Percentiles rank a stretch among this genome's conserved stretches.
Conservation (phyloP, 2,329 filamentous ascomycete genomes). For the Pyrenochaeta sp. region DNA sequence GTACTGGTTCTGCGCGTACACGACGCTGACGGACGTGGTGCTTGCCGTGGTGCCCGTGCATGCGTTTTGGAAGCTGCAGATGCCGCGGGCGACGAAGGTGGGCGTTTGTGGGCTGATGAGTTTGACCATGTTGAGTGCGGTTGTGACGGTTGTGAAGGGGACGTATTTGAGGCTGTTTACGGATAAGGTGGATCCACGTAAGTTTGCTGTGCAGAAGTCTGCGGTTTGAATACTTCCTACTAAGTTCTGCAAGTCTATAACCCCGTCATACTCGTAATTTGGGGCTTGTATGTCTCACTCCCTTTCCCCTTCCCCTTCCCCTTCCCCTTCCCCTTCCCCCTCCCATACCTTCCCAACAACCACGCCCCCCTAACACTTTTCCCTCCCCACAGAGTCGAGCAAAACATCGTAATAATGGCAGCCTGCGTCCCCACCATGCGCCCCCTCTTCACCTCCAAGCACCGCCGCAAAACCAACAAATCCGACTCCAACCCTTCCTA, state of each 20-base stretch:
- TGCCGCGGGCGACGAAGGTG: conserved; percentile 13
- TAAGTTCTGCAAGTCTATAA: conserved; percentile 5
- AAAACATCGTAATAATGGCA: conserved; percentile 18
- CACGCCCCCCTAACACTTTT: no score
- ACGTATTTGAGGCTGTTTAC: conserved; percentile 11
- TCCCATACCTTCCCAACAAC: no score
- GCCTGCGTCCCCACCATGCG: conserved; percentile 17
- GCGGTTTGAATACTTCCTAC: no score
- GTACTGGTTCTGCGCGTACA: conserved; percentile 16
- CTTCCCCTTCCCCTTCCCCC: no score
- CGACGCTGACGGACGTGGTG: conserved; percentile 11
- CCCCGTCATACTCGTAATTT: conserved; percentile 8
- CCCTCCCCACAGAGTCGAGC: conserved; percentile 1
- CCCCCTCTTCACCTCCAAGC: conserved; percentile 16
- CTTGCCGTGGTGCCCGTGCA: conserved; percentile 8
- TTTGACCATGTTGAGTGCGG: conserved; percentile 14
- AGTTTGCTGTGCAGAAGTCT: not conserved
- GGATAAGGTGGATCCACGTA: conserved; percentile 3
- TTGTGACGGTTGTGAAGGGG: conserved; percentile 13
- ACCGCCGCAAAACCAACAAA: no score
- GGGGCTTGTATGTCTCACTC: conserved; percentile 12
- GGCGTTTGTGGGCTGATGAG: conserved; percentile 10
- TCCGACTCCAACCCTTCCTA: no score
- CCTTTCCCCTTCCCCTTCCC: no score
- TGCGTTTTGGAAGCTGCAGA: conserved; percentile 12